Percentiles rank a stretch among this genome's conserved stretches.
phyloP scores from a whole-genome alignment of 768 basidiomycete genomes.

The Lepiota venenata region DNA sequence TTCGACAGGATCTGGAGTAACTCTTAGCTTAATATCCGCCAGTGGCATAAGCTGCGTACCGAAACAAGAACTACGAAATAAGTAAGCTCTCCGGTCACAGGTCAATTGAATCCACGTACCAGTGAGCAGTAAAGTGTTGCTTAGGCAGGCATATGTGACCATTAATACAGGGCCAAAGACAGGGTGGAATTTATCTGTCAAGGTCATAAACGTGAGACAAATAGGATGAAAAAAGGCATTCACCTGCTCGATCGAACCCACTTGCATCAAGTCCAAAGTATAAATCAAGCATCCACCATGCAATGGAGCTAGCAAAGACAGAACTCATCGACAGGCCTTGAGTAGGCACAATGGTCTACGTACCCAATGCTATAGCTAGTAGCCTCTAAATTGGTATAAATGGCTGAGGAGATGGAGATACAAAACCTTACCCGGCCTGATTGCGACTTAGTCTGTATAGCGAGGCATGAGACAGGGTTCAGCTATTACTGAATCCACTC shows the following conservation, averaged over 20 bases:
- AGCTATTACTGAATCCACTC: conserved; percentile 29
- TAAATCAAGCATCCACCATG: conserved; percentile 94
- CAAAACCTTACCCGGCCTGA: conserved; percentile 44
- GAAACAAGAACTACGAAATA: conserved; percentile 64
- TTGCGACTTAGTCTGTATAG: conserved; percentile 57
- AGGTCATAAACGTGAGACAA: not conserved
- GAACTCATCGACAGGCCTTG: not conserved
- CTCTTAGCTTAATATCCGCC: not conserved
- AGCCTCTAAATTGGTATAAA: not conserved
- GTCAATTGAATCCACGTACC: conserved; percentile 34
- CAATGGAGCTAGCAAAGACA: conserved; percentile 40
- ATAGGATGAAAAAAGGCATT: conserved; percentile 24
- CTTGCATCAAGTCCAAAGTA: conserved; percentile 95
- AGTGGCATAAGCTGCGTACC: conserved; percentile 35
- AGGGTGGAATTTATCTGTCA: conserved; percentile 69
- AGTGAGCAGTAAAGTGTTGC: conserved; percentile 89
- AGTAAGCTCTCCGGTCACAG: conserved; percentile 6
- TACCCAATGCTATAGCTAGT: conserved; percentile 29
- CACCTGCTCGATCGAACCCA: conserved; percentile 82
- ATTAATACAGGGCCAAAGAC: conserved; percentile 90
- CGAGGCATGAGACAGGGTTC: conserved; percentile 1
- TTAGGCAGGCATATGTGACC: conserved; percentile 88
- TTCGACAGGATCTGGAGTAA: conserved; percentile 79
- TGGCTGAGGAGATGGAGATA: not conserved
- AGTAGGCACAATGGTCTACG: not conserved